Evolutionary conservation across 2,329 filamentous ascomycete genomes (phyloP).

Genomic region (Mycogone perniciosa): DNA sequence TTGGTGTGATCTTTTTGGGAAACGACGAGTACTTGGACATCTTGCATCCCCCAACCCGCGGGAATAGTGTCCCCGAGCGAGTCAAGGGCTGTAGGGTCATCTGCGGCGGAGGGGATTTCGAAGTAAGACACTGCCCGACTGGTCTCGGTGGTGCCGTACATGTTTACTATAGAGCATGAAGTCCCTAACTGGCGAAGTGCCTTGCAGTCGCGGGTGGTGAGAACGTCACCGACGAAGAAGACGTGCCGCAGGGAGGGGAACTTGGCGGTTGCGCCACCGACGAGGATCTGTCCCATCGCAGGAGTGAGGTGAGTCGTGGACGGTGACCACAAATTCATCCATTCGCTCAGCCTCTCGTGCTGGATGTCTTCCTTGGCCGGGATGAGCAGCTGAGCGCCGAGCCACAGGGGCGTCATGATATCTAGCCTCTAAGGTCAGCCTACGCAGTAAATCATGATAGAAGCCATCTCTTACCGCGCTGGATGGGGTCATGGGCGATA

Average conservation of each 20-base stretch:
- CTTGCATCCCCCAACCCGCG: constrained; percentile 76
- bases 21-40: constrained; percentile 84
- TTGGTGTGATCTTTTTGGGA: constrained; percentile 59
- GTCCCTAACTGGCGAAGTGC: constrained; percentile 68
- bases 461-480: constrained; percentile 21
- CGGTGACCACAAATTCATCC: constrained; percentile 69
- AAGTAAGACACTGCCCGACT: constrained; percentile 77
- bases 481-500: constrained; percentile 49
- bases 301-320: constrained; percentile 91
- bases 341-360: constrained; percentile 78
- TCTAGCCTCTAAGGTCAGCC: constrained; percentile 36
- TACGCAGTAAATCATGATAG: background rate
- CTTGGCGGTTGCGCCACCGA: constrained; percentile 71
- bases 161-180: constrained; percentile 72
- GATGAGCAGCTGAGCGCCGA: constrained; percentile 73
- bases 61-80: constrained; percentile 62
- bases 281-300: constrained; percentile 91
- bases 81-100: constrained; percentile 49
- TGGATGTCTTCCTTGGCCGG: constrained; percentile 78
- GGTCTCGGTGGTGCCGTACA: constrained; percentile 86
- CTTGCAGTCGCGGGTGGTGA: constrained; percentile 78
- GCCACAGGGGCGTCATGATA: constrained; percentile 85
- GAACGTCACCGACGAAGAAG: constrained; percentile 87
- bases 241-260: constrained; percentile 70
- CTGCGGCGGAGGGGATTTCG: constrained; percentile 61